Percentiles rank a stretch among this genome's conserved stretches.
Evolutionary conservation across 2,329 filamentous ascomycete species (phyloP).

Genomic region (Alternaria arborescens): DNA sequence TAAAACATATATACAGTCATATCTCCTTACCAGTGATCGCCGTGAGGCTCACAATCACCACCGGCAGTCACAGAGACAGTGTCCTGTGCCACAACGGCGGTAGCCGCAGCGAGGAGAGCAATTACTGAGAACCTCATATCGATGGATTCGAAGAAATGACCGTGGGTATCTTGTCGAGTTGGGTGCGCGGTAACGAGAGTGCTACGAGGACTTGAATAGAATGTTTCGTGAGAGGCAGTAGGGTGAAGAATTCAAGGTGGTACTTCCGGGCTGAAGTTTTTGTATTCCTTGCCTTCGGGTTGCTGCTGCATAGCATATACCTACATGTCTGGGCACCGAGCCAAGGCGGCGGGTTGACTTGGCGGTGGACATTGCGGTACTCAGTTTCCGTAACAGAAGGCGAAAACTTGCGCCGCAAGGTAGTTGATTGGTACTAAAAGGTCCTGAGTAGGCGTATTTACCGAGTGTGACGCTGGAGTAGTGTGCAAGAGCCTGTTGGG

Average conservation of each 20-base stretch:
- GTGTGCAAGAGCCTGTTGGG: constrained; percentile 15
- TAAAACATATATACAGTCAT: not conserved
- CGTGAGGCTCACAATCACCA: constrained; percentile 32
- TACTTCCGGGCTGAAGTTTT: constrained; percentile 10
- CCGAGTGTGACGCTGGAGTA: constrained; percentile 12
- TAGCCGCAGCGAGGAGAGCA: constrained; percentile 22
- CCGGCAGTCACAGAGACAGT: constrained; percentile 16
- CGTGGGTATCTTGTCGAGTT: constrained; percentile 6
- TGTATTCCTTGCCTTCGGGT: constrained; percentile 17
- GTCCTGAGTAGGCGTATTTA: not conserved
- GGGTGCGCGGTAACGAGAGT: constrained; percentile 1
- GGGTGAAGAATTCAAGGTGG: constrained; percentile 1
- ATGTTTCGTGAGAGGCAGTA: constrained; percentile 12
- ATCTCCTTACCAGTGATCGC: constrained; percentile 34
- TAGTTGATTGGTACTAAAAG: constrained; percentile 13
- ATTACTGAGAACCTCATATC: constrained; percentile 32
- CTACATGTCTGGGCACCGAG: constrained; percentile 22
- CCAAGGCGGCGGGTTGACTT: constrained; percentile 37
- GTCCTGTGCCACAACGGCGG: constrained; percentile 28
- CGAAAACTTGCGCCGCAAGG: constrained; percentile 16
- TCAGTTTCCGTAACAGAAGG: constrained; percentile 24
- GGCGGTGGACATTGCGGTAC: constrained; percentile 39
- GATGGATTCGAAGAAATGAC: constrained; percentile 11
- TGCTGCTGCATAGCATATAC: constrained; percentile 5
- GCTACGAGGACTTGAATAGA: not conserved